A percentile compares a stretch with the other conserved stretches of the same genome.
These are phyloP conservation scores for Colletotrichum caudatum DNA, from an alignment of 2,329 filamentous ascomycete species.

Conservation along the genomic window DNA sequence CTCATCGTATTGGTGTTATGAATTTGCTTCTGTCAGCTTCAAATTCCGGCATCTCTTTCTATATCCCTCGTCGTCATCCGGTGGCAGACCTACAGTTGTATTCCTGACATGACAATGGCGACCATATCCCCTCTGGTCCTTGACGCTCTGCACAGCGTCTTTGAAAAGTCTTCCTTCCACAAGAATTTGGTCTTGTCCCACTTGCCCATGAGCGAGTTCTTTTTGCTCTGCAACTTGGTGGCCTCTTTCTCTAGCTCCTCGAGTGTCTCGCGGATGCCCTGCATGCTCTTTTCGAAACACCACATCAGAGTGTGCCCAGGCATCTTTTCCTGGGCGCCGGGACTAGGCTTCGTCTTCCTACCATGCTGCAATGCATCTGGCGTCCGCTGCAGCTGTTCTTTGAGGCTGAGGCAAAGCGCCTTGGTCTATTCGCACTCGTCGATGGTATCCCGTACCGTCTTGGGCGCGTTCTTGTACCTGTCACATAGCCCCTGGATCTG, in stretches of 20 bases:
- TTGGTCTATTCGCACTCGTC: slow-evolving; percentile 19
- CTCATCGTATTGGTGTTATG: slow-evolving; percentile 3
- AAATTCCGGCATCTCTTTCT: background rate
- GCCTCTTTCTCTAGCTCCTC: slow-evolving; percentile 10
- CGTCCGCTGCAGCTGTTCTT: slow-evolving; percentile 4
- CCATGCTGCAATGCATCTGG: background rate
- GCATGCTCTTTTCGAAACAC: slow-evolving; percentile 10
- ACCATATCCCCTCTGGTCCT: slow-evolving; percentile 14
- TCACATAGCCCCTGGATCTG: slow-evolving; percentile 17
- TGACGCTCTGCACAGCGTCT: slow-evolving; percentile 18
- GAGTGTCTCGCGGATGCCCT: slow-evolving; percentile 3
- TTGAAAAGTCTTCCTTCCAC: slow-evolving; percentile 23
- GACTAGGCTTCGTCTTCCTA: background rate
- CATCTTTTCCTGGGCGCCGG: background rate
- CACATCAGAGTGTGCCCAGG: background rate
- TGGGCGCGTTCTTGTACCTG: slow-evolving; percentile 24
- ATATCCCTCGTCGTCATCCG: background rate
- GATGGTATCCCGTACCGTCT: slow-evolving; percentile 13
- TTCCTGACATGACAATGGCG: background rate
- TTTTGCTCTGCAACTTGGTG: slow-evolving; percentile 10
- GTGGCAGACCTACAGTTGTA: slow-evolving; percentile 9
- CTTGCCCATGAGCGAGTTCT: slow-evolving; percentile 12
- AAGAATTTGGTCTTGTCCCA: slow-evolving; percentile 30
- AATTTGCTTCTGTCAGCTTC: background rate
- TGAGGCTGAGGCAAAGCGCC: background rate